These are phyloP conservation scores for Leonotis leonurus DNA, from an alignment of 257 asterid species.

Conservation along the genomic window DNA sequence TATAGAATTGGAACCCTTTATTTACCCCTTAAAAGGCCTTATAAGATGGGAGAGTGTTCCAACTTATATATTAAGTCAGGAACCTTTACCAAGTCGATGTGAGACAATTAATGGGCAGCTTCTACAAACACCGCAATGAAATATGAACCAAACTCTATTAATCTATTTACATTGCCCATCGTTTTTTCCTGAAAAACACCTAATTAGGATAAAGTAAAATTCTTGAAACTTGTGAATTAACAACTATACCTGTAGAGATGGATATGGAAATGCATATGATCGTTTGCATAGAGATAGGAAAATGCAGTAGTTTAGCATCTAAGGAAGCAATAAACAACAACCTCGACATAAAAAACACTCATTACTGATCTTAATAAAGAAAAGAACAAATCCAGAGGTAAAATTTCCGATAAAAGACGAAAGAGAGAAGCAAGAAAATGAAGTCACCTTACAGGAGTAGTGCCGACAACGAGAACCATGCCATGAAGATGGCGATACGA, in stretches of 20 bases:
- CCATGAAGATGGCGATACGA: constrained; percentile 76
- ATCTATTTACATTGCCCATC: neutral
- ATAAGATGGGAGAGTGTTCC: too few relatives aligned
- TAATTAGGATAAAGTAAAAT: neutral
- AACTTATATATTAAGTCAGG: too few relatives aligned
- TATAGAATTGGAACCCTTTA: too few relatives aligned
- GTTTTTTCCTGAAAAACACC: neutral
- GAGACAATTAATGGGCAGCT: too few relatives aligned
- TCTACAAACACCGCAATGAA: too few relatives aligned
- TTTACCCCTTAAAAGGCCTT: too few relatives aligned
- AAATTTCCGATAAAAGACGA: neutral
- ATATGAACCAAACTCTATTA: neutral
- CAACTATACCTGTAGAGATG: neutral
- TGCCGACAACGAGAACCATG: constrained; percentile 72
- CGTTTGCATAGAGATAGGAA: neutral
- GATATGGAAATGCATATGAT: neutral
- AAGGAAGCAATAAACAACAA: neutral
- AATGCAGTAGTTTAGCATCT: neutral
- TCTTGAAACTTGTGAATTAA: neutral
- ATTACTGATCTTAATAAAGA: neutral
- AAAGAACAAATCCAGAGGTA: neutral
- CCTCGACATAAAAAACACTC: neutral
- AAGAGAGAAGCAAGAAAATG: neutral
- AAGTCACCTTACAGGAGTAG: constrained; percentile 66
- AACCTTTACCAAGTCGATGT: too few relatives aligned